These are phyloP conservation scores for Chlorella sp. DNA, from an alignment of 139 green algal species.

Conservation along the genomic window DNA sequence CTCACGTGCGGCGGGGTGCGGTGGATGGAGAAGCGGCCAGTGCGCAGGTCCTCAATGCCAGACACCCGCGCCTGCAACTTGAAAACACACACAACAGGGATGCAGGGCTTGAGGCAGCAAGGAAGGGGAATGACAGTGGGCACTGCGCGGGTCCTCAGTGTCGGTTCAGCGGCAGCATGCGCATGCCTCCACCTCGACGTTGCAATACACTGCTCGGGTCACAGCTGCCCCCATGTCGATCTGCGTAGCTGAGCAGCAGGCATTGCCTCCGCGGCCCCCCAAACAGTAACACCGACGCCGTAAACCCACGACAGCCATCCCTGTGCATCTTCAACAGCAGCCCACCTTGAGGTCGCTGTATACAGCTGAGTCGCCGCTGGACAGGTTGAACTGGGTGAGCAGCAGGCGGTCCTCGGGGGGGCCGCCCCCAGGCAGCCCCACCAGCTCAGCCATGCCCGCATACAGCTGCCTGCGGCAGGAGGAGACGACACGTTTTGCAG, in stretches of 20 bases:
- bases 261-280: too few species aligned
- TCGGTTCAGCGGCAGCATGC: too few species aligned
- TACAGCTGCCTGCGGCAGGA: constrained; percentile 31
- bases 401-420: constrained; percentile 19
- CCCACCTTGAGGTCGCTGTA: constrained; percentile 18
- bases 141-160: too few species aligned
- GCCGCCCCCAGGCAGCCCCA: background rate
- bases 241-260: too few species aligned
- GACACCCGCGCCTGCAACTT: constrained; percentile 2
- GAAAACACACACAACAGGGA: background rate
- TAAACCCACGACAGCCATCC: background rate
- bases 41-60: background rate
- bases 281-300: too few species aligned
- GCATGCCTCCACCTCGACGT: too few species aligned
- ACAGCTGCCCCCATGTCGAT: too few species aligned
- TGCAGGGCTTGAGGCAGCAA: too few species aligned
- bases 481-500: too few species aligned
- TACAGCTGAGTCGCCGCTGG: background rate
- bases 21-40: background rate
- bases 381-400: constrained; percentile 13
- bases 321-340: background rate
- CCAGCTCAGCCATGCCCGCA: background rate
- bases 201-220: too few species aligned
- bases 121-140: too few species aligned
- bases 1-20: background rate